Evolutionary conservation across 176 grass and related monocot genomes (phyloP).

Genomic region (Rhipidocladum racemiflorum): DNA sequence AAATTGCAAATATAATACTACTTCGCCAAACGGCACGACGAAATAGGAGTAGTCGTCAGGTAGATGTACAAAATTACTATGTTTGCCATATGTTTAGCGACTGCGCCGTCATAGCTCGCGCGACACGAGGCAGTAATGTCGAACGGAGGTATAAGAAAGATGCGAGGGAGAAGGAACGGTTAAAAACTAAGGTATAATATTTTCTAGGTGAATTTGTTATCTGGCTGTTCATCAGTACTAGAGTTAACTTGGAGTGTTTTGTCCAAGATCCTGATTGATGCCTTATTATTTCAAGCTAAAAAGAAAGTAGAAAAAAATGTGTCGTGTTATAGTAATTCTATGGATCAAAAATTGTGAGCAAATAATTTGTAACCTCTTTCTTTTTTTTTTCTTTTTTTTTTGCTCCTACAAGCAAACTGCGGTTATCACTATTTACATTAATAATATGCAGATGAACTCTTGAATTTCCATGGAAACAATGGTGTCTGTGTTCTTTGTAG

Average conservation of each 20-base stretch:
- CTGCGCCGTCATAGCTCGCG: no score
- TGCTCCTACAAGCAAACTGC: neutral
- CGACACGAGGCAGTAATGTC: no score
- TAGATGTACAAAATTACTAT: no score
- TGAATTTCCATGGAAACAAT: neutral
- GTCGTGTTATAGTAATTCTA: neutral
- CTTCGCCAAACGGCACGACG: no score
- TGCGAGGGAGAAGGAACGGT: slow-evolving; percentile 56
- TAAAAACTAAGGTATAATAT: slow-evolving; percentile 71
- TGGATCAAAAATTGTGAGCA: neutral
- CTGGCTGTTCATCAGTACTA: neutral
- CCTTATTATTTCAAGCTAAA: neutral
- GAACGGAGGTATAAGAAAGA: slow-evolving; percentile 82
- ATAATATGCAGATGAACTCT: neutral
- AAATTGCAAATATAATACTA: no score
- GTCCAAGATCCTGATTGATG: neutral
- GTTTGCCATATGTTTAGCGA: no score
- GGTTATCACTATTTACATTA: no score
- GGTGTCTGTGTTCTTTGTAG: neutral
- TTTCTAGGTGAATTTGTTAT: neutral
- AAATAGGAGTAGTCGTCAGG: no score
- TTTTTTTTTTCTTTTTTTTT: no score
- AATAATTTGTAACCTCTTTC: neutral
- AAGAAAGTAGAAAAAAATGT: neutral
- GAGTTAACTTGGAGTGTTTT: neutral